Percentiles rank a stretch among this genome's conserved stretches.
These are phyloP conservation scores for Emmonsiellopsis sp. DNA, from an alignment of 2,329 filamentous ascomycete genomes.

Conservation along the genomic window DNA sequence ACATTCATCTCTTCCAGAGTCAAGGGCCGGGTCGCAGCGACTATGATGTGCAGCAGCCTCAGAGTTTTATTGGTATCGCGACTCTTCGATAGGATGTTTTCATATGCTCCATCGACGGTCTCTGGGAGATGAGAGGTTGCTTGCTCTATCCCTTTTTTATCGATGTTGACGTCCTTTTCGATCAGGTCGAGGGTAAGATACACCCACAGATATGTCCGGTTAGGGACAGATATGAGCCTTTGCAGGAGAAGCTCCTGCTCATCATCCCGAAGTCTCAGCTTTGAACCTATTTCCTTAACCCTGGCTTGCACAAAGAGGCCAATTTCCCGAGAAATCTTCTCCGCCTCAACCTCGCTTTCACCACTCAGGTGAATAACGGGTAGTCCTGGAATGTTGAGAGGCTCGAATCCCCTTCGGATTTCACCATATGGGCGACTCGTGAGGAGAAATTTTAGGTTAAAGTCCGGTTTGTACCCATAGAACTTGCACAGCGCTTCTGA, in stretches of 20 bases:
- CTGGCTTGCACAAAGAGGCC: slow-evolving; percentile 15
- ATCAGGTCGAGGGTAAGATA: slow-evolving; percentile 26
- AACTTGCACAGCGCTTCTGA: slow-evolving; percentile 16
- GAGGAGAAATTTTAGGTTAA: slow-evolving; percentile 29
- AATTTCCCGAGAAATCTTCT: slow-evolving; percentile 18
- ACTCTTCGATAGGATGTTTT: slow-evolving; percentile 26
- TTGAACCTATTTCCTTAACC: slow-evolving; percentile 12
- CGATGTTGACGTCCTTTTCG: slow-evolving; percentile 7
- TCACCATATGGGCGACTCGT: slow-evolving; percentile 18
- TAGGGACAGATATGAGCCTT: slow-evolving; percentile 19
- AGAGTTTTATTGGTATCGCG: slow-evolving; percentile 16
- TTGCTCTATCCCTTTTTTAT: slow-evolving; percentile 12
- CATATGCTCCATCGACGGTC: slow-evolving; percentile 22
- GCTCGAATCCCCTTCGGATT: slow-evolving; percentile 12
- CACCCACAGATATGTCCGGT: slow-evolving; percentile 36
- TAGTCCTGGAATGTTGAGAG: slow-evolving; percentile 3
- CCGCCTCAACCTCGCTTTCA: slow-evolving; percentile 13
- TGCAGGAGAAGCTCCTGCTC: slow-evolving; percentile 14
- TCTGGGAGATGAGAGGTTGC: slow-evolving; percentile 15
- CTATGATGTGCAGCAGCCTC: slow-evolving; percentile 28
- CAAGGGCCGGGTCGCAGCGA: slow-evolving; percentile 26
- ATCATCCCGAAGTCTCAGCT: slow-evolving; percentile 9
- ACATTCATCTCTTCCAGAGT: slow-evolving; percentile 25
- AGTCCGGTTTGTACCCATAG: slow-evolving; percentile 11
- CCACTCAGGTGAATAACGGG: slow-evolving; percentile 14